Percentiles rank a stretch among this genome's conserved stretches.
These are phyloP conservation scores for Avena eriantha DNA, from an alignment of 176 grass and related monocot species.

Conservation along the genomic window DNA sequence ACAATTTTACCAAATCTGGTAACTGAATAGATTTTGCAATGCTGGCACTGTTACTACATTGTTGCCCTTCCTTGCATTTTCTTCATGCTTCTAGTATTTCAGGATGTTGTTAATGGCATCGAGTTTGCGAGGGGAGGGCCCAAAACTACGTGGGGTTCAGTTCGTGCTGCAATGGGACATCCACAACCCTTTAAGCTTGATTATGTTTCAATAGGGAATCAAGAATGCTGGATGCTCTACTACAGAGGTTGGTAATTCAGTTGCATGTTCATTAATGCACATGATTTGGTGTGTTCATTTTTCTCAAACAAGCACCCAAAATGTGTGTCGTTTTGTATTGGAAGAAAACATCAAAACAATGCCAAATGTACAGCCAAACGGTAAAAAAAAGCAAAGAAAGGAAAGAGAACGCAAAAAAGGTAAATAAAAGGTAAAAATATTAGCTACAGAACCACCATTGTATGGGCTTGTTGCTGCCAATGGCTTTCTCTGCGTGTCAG, in stretches of 20 bases:
- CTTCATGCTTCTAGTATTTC: constrained; percentile 34
- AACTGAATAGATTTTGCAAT: neutral
- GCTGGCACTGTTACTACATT: neutral
- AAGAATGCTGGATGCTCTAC: constrained; percentile 81
- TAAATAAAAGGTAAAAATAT: neutral
- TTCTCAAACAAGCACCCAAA: neutral
- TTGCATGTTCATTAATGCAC: neutral
- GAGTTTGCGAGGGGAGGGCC: constrained; percentile 85
- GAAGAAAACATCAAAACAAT: neutral
- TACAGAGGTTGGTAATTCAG: constrained; percentile 69
- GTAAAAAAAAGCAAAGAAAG: neutral
- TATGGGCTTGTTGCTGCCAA: neutral
- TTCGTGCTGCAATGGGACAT: constrained; percentile 86
- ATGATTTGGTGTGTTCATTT: neutral
- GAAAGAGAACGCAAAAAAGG: neutral
- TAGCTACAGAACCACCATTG: neutral
- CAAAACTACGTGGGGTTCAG: constrained; percentile 77
- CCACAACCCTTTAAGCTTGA: constrained; percentile 80
- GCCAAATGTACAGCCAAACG: neutral
- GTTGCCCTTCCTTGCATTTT: constrained; percentile 17
- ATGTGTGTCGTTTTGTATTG: neutral
- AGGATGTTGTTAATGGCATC: constrained; percentile 85
- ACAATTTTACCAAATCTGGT: neutral
- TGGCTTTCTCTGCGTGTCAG: neutral
- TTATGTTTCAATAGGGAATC: constrained; percentile 88